These are phyloP conservation scores for Apiospora koreana DNA, from an alignment of 2,329 filamentous ascomycete species.

Conservation along the genomic window DNA sequence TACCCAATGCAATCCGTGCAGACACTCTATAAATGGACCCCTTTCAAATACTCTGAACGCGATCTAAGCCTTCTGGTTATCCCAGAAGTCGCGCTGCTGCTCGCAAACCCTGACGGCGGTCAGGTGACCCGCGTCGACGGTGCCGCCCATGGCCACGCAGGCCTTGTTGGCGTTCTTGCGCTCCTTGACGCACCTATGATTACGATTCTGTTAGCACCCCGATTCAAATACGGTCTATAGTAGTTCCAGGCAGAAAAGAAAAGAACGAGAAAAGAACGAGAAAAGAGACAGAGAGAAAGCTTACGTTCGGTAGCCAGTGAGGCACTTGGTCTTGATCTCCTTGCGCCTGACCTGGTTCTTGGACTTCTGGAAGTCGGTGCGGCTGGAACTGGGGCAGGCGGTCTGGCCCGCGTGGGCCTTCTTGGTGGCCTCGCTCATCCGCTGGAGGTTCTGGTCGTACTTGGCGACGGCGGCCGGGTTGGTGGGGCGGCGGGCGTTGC, in stretches of 20 bases:
- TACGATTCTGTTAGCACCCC: not conserved
- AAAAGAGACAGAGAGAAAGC: not conserved
- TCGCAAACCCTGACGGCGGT: not conserved
- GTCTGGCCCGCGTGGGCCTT: constrained; percentile 1
- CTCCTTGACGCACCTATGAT: not conserved
- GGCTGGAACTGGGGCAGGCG: constrained; percentile 2
- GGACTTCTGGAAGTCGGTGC: constrained; percentile 4
- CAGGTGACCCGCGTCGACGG: not conserved
- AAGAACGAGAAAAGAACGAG: not conserved
- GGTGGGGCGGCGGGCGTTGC: not conserved
- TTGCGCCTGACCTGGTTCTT: not conserved
- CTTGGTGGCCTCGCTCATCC: constrained; percentile 8
- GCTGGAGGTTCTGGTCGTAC: constrained; percentile 1
- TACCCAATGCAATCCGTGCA: not conserved
- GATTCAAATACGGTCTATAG: no score
- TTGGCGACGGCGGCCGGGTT: not conserved
- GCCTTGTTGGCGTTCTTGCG: constrained; percentile 9
- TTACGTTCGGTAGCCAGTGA: not conserved
- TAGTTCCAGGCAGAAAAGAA: not conserved
- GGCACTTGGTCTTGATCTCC: constrained; percentile 1
- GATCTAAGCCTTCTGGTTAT: not conserved
- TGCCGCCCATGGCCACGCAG: not conserved
- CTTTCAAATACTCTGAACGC: not conserved
- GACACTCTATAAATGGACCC: not conserved
- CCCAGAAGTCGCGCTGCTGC: constrained; percentile 1